Percentiles rank a stretch among this genome's conserved stretches.
phyloP scores from a whole-genome alignment of 768 basidiomycete species.

The Russula brevipes region DNA sequence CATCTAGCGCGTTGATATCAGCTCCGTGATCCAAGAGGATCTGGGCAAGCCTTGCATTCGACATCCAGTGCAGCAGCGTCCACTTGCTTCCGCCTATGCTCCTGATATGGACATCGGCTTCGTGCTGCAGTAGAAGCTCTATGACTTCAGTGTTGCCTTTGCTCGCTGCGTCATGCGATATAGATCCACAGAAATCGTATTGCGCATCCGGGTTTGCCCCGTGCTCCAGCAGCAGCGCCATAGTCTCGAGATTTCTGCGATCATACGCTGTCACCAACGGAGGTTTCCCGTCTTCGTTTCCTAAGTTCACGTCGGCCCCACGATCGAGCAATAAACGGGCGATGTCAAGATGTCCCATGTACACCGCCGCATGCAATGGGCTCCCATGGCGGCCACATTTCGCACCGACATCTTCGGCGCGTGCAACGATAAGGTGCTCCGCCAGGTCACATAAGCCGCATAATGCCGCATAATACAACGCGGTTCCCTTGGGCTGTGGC shows the following conservation, averaged over 20 bases:
- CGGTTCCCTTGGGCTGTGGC: neutral
- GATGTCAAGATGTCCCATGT: neutral
- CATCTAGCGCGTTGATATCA: neutral
- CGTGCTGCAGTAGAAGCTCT: neutral
- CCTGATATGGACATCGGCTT: neutral
- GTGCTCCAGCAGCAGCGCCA: neutral
- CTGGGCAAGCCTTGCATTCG: neutral
- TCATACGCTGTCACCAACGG: neutral
- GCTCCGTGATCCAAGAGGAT: neutral
- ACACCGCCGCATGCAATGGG: neutral
- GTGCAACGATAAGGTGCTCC: neutral
- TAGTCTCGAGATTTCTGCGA: neutral
- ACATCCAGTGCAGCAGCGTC: neutral
- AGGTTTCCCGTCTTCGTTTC: neutral
- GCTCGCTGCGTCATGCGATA: neutral
- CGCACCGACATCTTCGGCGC: neutral
- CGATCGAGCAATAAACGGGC: neutral
- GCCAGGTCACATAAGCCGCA: neutral
- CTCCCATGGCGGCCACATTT: neutral
- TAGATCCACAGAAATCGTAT: neutral
- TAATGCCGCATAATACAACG: neutral
- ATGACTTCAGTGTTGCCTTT: neutral
- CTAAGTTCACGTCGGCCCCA: neutral
- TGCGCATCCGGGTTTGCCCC: neutral
- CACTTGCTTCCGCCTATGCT: too few relatives aligned